Percentiles rank a stretch among this genome's conserved stretches.
Conservation (phyloP, 2,329 filamentous ascomycete species). For the Cladosporium sp. region DNA sequence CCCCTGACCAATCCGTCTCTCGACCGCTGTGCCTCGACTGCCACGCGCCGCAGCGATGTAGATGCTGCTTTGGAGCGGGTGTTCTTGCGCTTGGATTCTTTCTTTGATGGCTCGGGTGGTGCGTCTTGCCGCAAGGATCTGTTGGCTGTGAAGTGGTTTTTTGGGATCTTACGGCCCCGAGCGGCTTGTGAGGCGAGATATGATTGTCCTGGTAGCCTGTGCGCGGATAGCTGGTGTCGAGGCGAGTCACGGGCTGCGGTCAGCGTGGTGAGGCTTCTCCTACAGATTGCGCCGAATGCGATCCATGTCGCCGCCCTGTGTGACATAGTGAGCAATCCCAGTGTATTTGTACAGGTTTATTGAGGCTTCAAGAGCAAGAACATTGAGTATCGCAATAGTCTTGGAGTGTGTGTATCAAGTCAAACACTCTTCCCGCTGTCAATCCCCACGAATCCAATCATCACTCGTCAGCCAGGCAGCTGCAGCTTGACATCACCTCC, state of each 20-base stretch:
- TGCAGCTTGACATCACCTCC: slow-evolving; percentile 21
- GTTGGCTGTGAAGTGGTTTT: slow-evolving; percentile 33
- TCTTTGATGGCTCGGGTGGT: slow-evolving; percentile 14
- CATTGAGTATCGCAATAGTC: neutral
- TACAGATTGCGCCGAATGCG: slow-evolving; percentile 30
- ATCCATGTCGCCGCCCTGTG: slow-evolving; percentile 33
- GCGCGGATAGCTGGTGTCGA: slow-evolving; percentile 21
- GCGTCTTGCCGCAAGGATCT: slow-evolving; percentile 26
- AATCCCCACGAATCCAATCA: neutral
- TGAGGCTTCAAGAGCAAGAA: neutral
- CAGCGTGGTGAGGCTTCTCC: slow-evolving; percentile 29
- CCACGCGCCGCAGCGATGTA: slow-evolving; percentile 79
- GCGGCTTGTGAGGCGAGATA: slow-evolving; percentile 28
- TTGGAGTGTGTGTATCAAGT: neutral
- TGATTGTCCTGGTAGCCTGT: slow-evolving; percentile 25
- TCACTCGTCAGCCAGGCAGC: neutral
- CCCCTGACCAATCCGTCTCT: slow-evolving; percentile 56
- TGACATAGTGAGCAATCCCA: neutral
- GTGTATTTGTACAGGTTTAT: neutral
- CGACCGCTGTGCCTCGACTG: slow-evolving; percentile 76
- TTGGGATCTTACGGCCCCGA: slow-evolving; percentile 27
- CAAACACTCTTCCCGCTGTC: neutral
- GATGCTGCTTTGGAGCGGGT: slow-evolving; percentile 60
- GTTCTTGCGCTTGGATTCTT: slow-evolving; percentile 50
- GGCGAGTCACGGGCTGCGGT: slow-evolving; percentile 26